Evolutionary conservation across 1,284 basidiomycete species (phyloP).

Genomic region (Melampsora americana): DNA sequence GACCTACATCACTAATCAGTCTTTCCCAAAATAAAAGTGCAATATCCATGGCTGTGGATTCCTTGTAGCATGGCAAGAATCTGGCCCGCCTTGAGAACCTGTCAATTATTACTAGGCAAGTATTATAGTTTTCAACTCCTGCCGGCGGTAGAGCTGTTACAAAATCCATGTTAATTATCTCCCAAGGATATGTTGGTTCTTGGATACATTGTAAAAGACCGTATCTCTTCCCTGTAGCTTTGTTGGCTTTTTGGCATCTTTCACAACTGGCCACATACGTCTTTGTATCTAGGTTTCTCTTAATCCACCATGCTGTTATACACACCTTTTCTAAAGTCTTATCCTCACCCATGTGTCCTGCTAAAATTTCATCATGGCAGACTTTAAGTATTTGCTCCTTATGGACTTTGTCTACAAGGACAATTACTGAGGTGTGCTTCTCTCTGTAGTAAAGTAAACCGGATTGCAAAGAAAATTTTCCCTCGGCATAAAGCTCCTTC

Average conservation of each 20-base stretch:
- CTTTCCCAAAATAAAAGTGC: background rate
- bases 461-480: background rate
- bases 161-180: slow-evolving; percentile 25
- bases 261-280: too few species aligned
- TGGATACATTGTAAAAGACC: too few species aligned
- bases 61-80: slow-evolving; percentile 12
- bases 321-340: background rate
- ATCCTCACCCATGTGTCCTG: background rate
- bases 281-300: background rate
- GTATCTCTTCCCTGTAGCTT: slow-evolving; percentile 17
- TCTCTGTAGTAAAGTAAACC: background rate
- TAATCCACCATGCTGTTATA: background rate
- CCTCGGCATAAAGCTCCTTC: background rate
- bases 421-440: background rate
- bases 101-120: slow-evolving; percentile 1
- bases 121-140: slow-evolving; percentile 4
- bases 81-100: slow-evolving; percentile 1
- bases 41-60: background rate
- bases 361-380: background rate
- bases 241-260: slow-evolving; percentile 10
- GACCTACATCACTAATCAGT: too few species aligned
- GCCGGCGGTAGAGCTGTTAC: slow-evolving; percentile 6
- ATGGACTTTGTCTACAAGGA: background rate
- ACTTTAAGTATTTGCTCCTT: background rate
- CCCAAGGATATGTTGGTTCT: too few species aligned